These are phyloP conservation scores for Phialemoniopsis sp. DNA, from an alignment of 2,329 filamentous ascomycete species.

Conservation along the genomic window DNA sequence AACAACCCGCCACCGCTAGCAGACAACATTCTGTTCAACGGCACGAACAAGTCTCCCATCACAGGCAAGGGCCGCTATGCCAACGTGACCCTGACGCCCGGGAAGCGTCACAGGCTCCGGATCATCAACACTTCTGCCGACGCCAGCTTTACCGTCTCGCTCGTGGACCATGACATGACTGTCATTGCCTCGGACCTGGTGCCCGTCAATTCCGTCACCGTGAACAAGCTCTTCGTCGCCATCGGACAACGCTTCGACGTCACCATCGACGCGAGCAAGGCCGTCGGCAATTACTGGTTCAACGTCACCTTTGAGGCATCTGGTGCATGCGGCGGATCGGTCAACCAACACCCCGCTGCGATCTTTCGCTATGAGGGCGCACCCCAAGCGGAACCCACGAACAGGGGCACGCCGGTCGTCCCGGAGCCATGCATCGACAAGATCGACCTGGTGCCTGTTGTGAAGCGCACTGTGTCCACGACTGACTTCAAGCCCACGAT, in stretches of 20 bases:
- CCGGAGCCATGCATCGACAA: conserved; percentile 11
- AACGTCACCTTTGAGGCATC: not conserved
- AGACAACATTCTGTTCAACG: conserved; percentile 39
- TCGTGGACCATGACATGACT: conserved; percentile 46
- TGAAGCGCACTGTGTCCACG: conserved; percentile 1
- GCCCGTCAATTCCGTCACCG: conserved; percentile 43
- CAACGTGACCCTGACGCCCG: conserved; percentile 24
- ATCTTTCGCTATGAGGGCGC: conserved; percentile 20
- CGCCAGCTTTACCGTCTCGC: conserved; percentile 44
- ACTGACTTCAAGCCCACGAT: not conserved
- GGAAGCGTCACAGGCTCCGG: conserved; percentile 42
- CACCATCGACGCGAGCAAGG: conserved; percentile 34
- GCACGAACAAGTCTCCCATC: conserved; percentile 26
- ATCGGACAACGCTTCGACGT: conserved; percentile 42
- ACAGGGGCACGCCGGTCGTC: conserved; percentile 11
- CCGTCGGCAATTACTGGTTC: conserved; percentile 12
- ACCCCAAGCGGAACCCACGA: conserved; percentile 13
- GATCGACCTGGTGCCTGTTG: conserved; percentile 3
- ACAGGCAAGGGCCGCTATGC: conserved; percentile 23
- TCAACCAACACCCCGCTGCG: conserved; percentile 19
- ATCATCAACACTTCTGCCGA: conserved; percentile 46
- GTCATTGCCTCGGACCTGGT: conserved; percentile 52
- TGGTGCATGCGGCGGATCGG: conserved; percentile 15
- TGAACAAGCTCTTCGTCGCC: conserved; percentile 43
- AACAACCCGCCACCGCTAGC: conserved; percentile 2